phyloP scores from a whole-genome alignment of 208 protist species.

The Jaenimonas drosophilae region DNA sequence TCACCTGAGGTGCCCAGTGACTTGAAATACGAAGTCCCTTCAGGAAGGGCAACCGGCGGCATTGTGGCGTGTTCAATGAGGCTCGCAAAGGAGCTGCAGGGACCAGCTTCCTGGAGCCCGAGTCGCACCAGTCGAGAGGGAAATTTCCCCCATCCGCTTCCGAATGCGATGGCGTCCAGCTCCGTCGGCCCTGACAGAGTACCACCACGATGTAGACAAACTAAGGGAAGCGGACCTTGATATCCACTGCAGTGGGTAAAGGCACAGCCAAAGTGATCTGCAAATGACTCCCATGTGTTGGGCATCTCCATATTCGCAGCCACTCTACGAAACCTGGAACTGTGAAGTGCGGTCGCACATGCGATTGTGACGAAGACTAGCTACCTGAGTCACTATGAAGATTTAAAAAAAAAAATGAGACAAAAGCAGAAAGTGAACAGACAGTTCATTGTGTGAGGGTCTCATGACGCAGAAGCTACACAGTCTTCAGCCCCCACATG shows the following conservation, averaged over 20 bases:
- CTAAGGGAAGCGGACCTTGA: slow-evolving; percentile 31
- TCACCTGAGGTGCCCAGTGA: no score
- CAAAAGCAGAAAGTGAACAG: slow-evolving; percentile 3
- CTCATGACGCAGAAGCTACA: neutral
- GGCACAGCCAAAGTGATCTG: slow-evolving; percentile 38
- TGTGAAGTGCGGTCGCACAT: neutral
- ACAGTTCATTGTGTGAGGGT: neutral
- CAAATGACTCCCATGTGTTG: slow-evolving; percentile 35
- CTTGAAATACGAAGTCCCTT: no score
- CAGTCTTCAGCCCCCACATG: neutral
- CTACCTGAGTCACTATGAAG: neutral
- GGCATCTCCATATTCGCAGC: slow-evolving; percentile 2
- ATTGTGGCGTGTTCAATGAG: no score
- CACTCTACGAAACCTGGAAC: neutral
- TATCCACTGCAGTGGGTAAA: slow-evolving; percentile 31
- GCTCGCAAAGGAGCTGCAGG: no score
- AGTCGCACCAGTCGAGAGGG: no score
- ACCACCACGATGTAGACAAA: no score
- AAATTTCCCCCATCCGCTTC: no score
- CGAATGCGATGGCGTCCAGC: neutral
- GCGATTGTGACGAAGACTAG: neutral
- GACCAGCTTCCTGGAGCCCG: no score
- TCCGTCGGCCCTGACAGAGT: neutral
- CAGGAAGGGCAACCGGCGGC: no score
- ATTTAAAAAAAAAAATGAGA: slow-evolving; percentile 8